A percentile compares a stretch with the other conserved stretches of the same genome.
Evolutionary conservation across 768 basidiomycete genomes (phyloP).

Genomic region (Baorangia bicolor): DNA sequence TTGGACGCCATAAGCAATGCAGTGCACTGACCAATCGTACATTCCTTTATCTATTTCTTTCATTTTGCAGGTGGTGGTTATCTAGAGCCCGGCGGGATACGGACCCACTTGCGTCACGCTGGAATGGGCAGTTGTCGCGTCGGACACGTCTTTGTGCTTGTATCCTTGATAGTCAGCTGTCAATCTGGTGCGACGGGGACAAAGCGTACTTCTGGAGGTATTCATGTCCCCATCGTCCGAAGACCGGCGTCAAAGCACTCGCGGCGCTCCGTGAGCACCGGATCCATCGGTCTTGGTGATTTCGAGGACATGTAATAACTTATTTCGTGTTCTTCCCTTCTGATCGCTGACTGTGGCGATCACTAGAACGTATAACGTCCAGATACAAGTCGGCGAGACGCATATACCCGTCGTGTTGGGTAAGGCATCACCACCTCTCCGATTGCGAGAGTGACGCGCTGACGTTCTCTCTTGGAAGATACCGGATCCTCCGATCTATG

Average conservation of each 20-base stretch:
- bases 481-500: conserved; percentile 80
- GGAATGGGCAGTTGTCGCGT: conserved; percentile 13
- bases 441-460: not conserved
- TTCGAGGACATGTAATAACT: conserved; percentile 56
- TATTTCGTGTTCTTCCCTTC: not conserved
- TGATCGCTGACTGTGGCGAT: not conserved
- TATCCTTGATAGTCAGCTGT: not conserved
- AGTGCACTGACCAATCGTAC: not conserved
- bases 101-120: not conserved
- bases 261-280: conserved; percentile 22
- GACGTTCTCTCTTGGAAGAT: conserved; percentile 40
- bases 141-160: conserved; percentile 8
- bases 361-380: conserved; percentile 60
- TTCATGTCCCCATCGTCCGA: conserved; percentile 27
- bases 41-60: not conserved
- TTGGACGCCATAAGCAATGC: not conserved
- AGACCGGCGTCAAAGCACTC: not conserved
- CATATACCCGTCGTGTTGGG: conserved; percentile 60
- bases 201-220: conserved; percentile 14
- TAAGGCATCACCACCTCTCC: conserved; percentile 23
- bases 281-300: conserved; percentile 57
- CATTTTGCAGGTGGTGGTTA: not conserved
- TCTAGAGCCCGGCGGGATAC: not conserved
- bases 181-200: not conserved
- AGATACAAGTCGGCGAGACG: conserved; percentile 54